Evolutionary conservation across 148 eudicot genomes (phyloP), one percentile per base, ranked within the genome.

Genomic region (Heliosperma pusillum): DNA sequence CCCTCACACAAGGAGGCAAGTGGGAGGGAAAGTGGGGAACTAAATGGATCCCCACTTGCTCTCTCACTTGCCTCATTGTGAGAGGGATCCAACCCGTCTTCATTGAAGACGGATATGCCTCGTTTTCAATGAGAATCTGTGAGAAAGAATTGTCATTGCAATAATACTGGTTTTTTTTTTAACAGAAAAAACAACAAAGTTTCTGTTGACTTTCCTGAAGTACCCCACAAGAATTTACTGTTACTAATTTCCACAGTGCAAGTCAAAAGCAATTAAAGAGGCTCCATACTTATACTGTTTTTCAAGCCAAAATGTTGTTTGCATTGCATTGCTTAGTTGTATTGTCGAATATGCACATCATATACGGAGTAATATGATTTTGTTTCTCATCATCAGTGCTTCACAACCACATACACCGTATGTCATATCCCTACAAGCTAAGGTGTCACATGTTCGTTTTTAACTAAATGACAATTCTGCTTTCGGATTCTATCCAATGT

Each of bases 391-490:
- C 71, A 57, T 60, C 59, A 69, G 27, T 30, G 20, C 30, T 57
- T 40, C 24, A 78, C 66, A 40, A 59, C 75, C 76, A 74, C 66
- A 73, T 26, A 36, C 30, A 12, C 20, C 42, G 30, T 26, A 24
- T 56, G n/a, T n/a, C 69, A 66, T 36, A 66, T 59, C 63, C 72
- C 42, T 57, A 65, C 2, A 55, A 55, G 63, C 47, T 64, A 36
- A 47, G 73, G 76, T 72, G 29, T 78, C 81, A 78, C 81, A 78
- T 78, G 81, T 65, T 58, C 0, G 25, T 69, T 25, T 45, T 16
- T 26, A 53, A 55, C 70, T 21, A 53, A 36, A 66, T 52, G 76
- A 78, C 80, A 78, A 64, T 66, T 72, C 44, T 57, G 45, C 57
- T 25, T 65, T 72, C 72, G 71, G 50, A 69, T 76, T 76, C 79